Conservation (phyloP, 257 asterid species). For the Euphrasia confusa region DNA sequence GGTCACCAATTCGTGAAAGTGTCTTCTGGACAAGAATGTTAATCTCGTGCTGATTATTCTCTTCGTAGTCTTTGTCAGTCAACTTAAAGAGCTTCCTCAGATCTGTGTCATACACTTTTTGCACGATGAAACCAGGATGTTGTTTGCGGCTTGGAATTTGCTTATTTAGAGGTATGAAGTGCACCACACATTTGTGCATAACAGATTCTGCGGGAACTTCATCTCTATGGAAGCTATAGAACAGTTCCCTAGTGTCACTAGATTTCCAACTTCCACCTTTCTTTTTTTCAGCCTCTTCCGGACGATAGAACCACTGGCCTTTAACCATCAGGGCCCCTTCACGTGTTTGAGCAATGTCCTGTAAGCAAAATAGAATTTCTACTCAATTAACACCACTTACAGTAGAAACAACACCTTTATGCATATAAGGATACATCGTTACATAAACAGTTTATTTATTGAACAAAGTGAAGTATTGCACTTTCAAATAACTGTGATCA, state of each 20-base stretch:
- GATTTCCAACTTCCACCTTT: conserved; percentile 78
- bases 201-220: conserved; percentile 89
- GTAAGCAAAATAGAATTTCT: conserved; percentile 15
- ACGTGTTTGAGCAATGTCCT: conserved; percentile 56
- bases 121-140: conserved; percentile 88
- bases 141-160: conserved; percentile 65
- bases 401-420: conserved; percentile 8
- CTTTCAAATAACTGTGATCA: conserved; percentile 14
- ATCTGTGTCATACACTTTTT: conserved; percentile 71
- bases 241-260: conserved; percentile 57
- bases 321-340: conserved; percentile 51
- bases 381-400: neutral
- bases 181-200: conserved; percentile 84
- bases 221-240: conserved; percentile 79
- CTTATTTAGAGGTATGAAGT: conserved; percentile 73
- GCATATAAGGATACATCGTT: conserved; percentile 9
- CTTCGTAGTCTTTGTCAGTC: conserved; percentile 72
- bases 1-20: conserved; percentile 52
- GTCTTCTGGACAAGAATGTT: conserved; percentile 77
- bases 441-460: neutral
- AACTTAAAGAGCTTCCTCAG: conserved; percentile 61
- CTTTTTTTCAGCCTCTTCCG: conserved; percentile 71
- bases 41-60: conserved; percentile 62
- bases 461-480: neutral
- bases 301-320: conserved; percentile 93